Percentiles rank a stretch among this genome's conserved stretches.
Conservation (phyloP, 352 stramenopile species). For the Phytopythium delawarense region DNA sequence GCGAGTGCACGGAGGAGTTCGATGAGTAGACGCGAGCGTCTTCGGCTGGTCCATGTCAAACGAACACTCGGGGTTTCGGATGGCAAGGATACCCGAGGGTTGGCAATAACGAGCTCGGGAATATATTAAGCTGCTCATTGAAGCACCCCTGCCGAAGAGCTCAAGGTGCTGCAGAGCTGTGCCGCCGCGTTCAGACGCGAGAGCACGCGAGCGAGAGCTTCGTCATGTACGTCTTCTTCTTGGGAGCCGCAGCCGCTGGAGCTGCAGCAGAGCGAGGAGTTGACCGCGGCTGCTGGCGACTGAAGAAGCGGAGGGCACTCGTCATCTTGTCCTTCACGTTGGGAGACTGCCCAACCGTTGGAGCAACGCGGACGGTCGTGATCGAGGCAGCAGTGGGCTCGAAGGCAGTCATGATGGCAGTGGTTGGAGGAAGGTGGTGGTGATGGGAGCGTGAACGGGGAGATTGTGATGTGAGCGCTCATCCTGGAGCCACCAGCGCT, state of each 20-base stretch:
- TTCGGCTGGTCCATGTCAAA: no score
- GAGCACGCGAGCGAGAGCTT: not conserved
- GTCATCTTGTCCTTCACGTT: not conserved
- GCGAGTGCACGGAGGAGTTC: slow-evolving; percentile 24
- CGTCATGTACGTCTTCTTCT: slow-evolving; percentile 2
- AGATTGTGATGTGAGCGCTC: not conserved
- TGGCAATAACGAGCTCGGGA: no score
- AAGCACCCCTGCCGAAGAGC: not conserved
- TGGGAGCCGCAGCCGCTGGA: not conserved
- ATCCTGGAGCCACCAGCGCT: no score
- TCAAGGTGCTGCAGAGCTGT: not conserved
- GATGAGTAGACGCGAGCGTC: slow-evolving; percentile 6
- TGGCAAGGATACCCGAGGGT: no score
- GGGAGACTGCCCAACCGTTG: not conserved
- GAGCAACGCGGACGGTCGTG: not conserved
- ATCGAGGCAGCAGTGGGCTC: not conserved
- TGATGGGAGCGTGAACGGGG: not conserved
- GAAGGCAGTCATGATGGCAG: not conserved
- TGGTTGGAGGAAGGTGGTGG: not conserved
- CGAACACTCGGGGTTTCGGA: no score
- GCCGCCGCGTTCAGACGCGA: not conserved
- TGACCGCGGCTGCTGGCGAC: not conserved
- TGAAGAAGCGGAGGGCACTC: not conserved
- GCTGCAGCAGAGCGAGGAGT: not conserved
- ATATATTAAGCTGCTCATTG: not conserved